Evolutionary conservation across 2,329 filamentous ascomycete species (phyloP).

Genomic region (Spiromastix sp.): DNA sequence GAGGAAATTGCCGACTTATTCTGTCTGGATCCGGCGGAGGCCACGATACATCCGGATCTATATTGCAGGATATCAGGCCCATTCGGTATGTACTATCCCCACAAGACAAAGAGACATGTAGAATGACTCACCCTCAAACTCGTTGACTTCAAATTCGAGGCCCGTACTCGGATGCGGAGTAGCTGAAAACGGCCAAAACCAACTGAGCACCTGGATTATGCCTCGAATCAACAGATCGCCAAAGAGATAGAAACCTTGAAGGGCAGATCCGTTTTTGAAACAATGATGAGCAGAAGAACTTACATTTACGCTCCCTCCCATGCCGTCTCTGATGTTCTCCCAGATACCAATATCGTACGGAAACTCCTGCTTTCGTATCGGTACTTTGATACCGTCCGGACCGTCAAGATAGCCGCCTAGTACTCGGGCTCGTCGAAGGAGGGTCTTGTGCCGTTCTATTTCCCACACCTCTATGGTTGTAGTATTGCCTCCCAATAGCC

Average conservation of each 20-base stretch:
- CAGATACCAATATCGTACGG: conserved; percentile 57
- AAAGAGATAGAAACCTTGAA: too few species aligned
- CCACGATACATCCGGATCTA: conserved; percentile 32
- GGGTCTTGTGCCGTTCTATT: conserved; percentile 38
- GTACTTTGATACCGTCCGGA: conserved; percentile 44
- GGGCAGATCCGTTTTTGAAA: conserved; percentile 2
- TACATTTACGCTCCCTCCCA: conserved; percentile 44
- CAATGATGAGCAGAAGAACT: conserved; percentile 8
- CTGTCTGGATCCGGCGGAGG: conserved; percentile 41
- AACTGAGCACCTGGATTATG: conserved; percentile 42
- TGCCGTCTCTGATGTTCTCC: conserved; percentile 48
- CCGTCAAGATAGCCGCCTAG: conserved; percentile 50
- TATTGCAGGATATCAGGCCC: neutral
- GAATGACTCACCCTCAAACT: conserved; percentile 45
- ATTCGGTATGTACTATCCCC: neutral
- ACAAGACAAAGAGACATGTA: neutral
- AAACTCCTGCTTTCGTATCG: conserved; percentile 51
- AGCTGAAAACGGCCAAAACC: conserved; percentile 51
- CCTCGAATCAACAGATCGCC: too few species aligned
- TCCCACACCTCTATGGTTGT: conserved; percentile 58
- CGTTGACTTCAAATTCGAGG: conserved; percentile 46
- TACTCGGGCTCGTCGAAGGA: conserved; percentile 35
- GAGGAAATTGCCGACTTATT: conserved; percentile 28
- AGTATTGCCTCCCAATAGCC: conserved; percentile 46
- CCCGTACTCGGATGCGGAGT: conserved; percentile 40